phyloP scores from a whole-genome alignment of 1,284 basidiomycete genomes.

The Takashimella koratensis region DNA sequence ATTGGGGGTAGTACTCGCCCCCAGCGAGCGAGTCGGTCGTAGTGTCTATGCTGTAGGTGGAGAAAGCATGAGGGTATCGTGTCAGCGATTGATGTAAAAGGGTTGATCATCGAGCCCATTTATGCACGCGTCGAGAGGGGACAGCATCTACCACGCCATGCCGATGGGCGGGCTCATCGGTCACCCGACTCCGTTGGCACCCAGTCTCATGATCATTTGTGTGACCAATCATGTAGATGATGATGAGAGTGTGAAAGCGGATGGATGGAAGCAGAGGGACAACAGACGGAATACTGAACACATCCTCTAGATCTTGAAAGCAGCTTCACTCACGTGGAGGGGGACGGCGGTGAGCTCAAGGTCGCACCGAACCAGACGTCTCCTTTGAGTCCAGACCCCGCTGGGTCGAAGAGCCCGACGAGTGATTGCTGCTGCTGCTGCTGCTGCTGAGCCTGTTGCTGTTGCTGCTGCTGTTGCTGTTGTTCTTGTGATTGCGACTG shows the following conservation, averaged over 20 bases:
- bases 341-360: slow-evolving; percentile 37
- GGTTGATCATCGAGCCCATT: no score
- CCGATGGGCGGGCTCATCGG: no score
- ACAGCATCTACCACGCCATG: no score
- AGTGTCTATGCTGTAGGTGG: slow-evolving; percentile 30
- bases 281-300: no score
- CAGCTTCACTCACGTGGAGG: slow-evolving; percentile 37
- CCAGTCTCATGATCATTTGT: no score
- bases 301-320: neutral
- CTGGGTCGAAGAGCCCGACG: slow-evolving; percentile 3
- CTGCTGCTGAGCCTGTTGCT: neutral
- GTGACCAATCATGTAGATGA: neutral
- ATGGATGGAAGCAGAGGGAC: no score
- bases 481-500: neutral
- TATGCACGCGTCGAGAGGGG: no score
- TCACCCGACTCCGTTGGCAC: no score
- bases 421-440: neutral
- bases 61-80: no score
- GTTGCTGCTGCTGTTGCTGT: neutral
- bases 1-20: slow-evolving; percentile 41
- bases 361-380: slow-evolving; percentile 33
- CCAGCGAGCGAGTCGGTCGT: slow-evolving; percentile 38
- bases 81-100: no score
- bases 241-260: neutral
- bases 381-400: slow-evolving; percentile 21